phyloP scores from a whole-genome alignment of 768 basidiomycete species.

The Solioccasus polychromus region DNA sequence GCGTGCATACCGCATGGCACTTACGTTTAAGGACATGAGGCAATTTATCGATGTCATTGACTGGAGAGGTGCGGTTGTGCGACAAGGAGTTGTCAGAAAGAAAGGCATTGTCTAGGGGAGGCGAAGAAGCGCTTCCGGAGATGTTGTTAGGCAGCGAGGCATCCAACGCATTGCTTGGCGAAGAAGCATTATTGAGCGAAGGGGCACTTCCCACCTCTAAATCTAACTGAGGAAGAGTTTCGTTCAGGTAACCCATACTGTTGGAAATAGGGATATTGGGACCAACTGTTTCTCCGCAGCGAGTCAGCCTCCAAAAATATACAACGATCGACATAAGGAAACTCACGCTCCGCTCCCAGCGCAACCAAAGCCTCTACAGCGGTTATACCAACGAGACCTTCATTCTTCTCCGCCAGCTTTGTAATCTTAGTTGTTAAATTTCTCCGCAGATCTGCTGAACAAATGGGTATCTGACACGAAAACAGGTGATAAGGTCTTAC shows the following conservation, averaged over 20 bases:
- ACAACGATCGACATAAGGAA: neutral
- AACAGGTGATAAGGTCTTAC: neutral
- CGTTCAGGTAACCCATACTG: constrained; percentile 3
- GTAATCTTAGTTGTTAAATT: neutral
- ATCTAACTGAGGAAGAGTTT: constrained; percentile 3
- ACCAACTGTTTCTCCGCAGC: neutral
- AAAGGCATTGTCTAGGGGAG: no score
- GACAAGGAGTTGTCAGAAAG: neutral
- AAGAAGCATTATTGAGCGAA: no score
- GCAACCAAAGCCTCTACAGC: constrained; percentile 8
- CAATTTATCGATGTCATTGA: neutral
- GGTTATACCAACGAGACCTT: neutral
- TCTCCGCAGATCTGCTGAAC: neutral
- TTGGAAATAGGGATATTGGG: neutral
- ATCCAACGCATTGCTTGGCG: no score
- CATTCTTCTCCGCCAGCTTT: neutral
- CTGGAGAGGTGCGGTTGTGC: no score
- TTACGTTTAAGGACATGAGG: neutral
- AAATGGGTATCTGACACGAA: neutral
- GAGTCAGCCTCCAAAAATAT: neutral
- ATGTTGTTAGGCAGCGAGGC: no score
- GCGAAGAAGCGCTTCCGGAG: no score
- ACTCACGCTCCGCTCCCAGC: constrained; percentile 1
- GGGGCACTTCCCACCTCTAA: neutral
- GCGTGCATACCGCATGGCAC: neutral